These are phyloP conservation scores for Candida labiduridarum DNA, from an alignment of 1,139 yeast species.

Conservation along the genomic window DNA sequence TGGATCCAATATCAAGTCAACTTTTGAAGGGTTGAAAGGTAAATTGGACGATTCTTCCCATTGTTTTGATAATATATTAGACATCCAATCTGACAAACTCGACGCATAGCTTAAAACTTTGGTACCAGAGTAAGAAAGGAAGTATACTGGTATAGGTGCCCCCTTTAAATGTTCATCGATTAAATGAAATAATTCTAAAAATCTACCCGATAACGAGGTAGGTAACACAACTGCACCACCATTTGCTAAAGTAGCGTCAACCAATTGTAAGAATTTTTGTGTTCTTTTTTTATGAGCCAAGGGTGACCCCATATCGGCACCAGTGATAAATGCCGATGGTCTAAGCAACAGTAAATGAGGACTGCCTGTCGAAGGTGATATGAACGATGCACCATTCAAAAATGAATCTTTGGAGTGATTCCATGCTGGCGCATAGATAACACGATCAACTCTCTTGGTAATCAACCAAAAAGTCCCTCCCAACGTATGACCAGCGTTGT, in stretches of 20 bases:
- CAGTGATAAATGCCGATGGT: conserved; percentile 85
- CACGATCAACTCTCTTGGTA: conserved; percentile 71
- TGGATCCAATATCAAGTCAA: conserved; percentile 57
- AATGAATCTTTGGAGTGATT: conserved; percentile 90
- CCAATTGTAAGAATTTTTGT: conserved; percentile 63
- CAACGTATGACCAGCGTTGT: conserved; percentile 88
- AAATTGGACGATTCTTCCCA: conserved; percentile 57
- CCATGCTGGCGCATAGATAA: conserved; percentile 92
- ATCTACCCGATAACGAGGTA: conserved; percentile 79
- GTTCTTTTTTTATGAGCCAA: conserved; percentile 66
- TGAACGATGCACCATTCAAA: conserved; percentile 75
- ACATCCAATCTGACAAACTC: conserved; percentile 95
- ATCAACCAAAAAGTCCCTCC: conserved; percentile 93
- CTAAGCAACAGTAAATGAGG: conserved; percentile 68
- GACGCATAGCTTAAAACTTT: conserved; percentile 81
- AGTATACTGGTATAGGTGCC: conserved; percentile 68
- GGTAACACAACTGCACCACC: conserved; percentile 84
- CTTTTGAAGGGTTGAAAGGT: conserved; percentile 73
- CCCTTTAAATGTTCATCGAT: conserved; percentile 62
- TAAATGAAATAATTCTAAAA: conserved; percentile 75
- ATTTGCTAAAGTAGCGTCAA: conserved; percentile 65
- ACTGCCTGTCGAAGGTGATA: conserved; percentile 46
- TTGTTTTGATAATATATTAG: conserved; percentile 72
- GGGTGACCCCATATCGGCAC: conserved; percentile 69
- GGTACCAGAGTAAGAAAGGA: conserved; percentile 78